Evolutionary conservation across 1,139 yeast genomes (phyloP).

Genomic region (Suzukiozyma palmioleophila): DNA sequence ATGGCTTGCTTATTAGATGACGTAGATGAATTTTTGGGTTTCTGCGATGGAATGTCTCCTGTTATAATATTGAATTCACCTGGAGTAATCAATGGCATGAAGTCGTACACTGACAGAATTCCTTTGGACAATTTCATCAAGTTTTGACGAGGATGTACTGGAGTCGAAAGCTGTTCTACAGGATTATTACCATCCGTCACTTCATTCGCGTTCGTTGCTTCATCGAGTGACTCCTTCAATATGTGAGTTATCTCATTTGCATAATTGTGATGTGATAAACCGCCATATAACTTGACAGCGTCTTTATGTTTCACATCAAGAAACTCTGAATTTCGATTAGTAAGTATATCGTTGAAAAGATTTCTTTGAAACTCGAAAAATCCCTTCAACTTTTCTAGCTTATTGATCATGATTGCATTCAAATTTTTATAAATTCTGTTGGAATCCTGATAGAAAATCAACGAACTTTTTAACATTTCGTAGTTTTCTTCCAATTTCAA

Average conservation of each 20-base stretch:
- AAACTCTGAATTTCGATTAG: conserved; percentile 18
- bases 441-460: conserved; percentile 36
- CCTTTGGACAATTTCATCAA: conserved; percentile 4
- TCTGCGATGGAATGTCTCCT: conserved; percentile 31
- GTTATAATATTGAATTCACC: conserved; percentile 40
- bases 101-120: conserved; percentile 30
- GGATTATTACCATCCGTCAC: conserved; percentile 6
- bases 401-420: conserved; percentile 27
- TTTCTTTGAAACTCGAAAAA: conserved; percentile 38
- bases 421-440: conserved; percentile 33
- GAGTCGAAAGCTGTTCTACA: conserved; percentile 4
- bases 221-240: conserved; percentile 13
- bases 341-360: conserved; percentile 22
- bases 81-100: conserved; percentile 37
- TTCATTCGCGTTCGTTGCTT: background rate
- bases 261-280: conserved; percentile 28
- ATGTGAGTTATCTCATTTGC: conserved; percentile 24
- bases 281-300: conserved; percentile 30
- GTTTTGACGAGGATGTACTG: conserved; percentile 4
- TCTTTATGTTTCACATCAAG: conserved; percentile 35
- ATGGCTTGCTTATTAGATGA: conserved; percentile 15
- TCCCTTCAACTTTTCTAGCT: conserved; percentile 35
- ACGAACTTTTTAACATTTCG: conserved; percentile 30
- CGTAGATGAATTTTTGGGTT: conserved; percentile 11
- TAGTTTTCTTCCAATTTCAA: conserved; percentile 32